phyloP scores from a whole-genome alignment of 2,329 filamentous ascomycete species.

The Verticillium isaacii region DNA sequence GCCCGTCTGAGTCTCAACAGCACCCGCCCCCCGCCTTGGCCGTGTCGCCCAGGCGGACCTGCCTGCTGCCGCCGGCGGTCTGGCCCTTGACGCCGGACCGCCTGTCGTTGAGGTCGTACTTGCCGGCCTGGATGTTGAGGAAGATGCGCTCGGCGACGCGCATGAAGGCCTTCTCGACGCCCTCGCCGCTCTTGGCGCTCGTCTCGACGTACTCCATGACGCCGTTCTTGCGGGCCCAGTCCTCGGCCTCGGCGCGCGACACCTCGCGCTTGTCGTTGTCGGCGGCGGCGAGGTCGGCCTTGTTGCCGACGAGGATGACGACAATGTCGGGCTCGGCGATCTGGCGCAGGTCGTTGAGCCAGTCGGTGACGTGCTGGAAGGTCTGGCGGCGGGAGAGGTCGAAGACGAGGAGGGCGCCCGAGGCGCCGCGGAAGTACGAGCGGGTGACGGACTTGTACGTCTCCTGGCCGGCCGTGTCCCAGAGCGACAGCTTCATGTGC shows the following conservation, averaged over 20 bases:
- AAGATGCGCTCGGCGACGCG: conserved; percentile 94
- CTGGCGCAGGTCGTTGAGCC: conserved; percentile 88
- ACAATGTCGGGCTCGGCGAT: conserved; percentile 96
- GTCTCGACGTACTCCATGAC: conserved; percentile 95
- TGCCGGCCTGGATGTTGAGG: conserved; percentile 91
- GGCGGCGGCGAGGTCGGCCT: conserved; percentile 67
- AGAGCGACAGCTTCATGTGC: conserved; percentile 90
- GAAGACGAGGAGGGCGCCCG: conserved; percentile 77
- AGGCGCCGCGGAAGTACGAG: conserved; percentile 82
- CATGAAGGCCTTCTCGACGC: conserved; percentile 88
- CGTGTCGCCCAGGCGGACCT: conserved; percentile 40
- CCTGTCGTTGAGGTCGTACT: conserved; percentile 90
- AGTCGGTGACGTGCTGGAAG: conserved; percentile 83
- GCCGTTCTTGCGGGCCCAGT: conserved; percentile 82
- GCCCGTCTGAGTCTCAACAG: conserved; percentile 30
- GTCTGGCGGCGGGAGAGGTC: conserved; percentile 85
- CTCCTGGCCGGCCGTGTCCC: conserved; percentile 96
- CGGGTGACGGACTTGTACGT: conserved; percentile 96
- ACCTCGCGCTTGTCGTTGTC: conserved; percentile 68
- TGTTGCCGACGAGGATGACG: conserved; percentile 92
- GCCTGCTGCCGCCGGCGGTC: conserved; percentile 40
- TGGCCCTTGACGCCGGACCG: conserved; percentile 84
- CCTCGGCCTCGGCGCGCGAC: conserved; percentile 75
- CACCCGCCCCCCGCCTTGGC: conserved; percentile 39
- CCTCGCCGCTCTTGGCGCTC: conserved; percentile 89